Base-by-base conservation (phyloP, 2,329 filamentous ascomycete genomes). In the Volutella citrinella region DNA sequence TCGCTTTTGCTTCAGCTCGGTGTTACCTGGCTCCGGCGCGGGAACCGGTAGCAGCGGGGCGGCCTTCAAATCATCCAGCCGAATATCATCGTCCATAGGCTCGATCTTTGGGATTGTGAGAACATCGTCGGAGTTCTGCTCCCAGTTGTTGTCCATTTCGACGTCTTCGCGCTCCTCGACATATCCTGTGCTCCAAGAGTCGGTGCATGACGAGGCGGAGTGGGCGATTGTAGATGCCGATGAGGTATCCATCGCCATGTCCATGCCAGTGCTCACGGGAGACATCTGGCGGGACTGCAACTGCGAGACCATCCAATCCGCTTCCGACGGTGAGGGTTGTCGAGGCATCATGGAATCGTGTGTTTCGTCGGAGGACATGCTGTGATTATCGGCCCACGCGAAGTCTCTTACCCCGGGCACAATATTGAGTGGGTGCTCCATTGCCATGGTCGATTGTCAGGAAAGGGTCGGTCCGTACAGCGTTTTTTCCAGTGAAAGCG, bases 21-120 rank as follows among this genome's bases (percentile, higher is more conserved):
- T 44, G 18, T 39, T 43, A 10, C 49, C 40, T n/a, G 45, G 21
- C 10, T 51, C 50, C 13, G 44, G 38, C 19, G 42, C 37, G 12
- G 38, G 14, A 5, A 25, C 34, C 16, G 52, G 44, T 14, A 47
- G 39, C 15, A 49, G 40, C 12, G 57, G 58, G 17, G 56, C 69
- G 34, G 67, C 64, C 46, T 73, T 69, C 18, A 80, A 52, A 18
- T 76, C 68, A 29, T 70, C 64, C 43, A 80, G 63, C 30, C 70
- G 66, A 39, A 78, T 65, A 37, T 72, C 70, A 38, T 80, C 72
- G 29, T 81, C 77, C 29, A 65, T 40, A 3, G 76, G 74, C 46
- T 81, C 78, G 10, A 75, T 48, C 53, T 82, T 82, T 7, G 74
- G 73, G 7, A 73, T 57, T 11, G 69, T 51, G 27, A 72, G 46